Evolutionary conservation across 345 rosid species (phyloP).

Genomic region (Eutrema heterophyllum): DNA sequence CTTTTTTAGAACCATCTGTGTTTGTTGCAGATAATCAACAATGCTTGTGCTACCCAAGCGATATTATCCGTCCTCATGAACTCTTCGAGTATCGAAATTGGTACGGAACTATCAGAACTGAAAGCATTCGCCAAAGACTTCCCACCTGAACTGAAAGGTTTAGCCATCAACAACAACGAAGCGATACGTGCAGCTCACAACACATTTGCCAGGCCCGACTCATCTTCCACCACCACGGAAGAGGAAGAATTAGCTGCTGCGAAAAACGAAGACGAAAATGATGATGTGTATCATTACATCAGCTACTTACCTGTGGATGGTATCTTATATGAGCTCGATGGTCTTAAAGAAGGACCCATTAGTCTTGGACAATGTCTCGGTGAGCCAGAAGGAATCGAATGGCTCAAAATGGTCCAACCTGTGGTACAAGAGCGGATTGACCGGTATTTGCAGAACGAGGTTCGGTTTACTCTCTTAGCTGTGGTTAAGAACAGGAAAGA

Average conservation of each 20-base stretch:
- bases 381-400: conserved; percentile 25
- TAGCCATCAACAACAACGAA: conserved; percentile 36
- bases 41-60: conserved; percentile 32
- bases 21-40: conserved; percentile 33
- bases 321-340: conserved; percentile 30
- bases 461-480: conserved; percentile 32
- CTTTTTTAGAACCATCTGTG: not conserved
- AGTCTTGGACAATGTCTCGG: conserved; percentile 33
- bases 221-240: conserved; percentile 19
- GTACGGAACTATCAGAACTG: conserved; percentile 26
- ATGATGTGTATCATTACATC: conserved; percentile 34
- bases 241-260: conserved; percentile 18
- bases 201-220: conserved; percentile 28
- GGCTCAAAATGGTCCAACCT: conserved; percentile 32
- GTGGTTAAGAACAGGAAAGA: conserved; percentile 34
- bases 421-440: conserved; percentile 31
- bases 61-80: conserved; percentile 31
- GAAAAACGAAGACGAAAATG: conserved; percentile 19
- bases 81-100: conserved; percentile 26
- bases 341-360: conserved; percentile 36
- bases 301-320: conserved; percentile 35
- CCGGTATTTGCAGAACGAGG: conserved; percentile 17
- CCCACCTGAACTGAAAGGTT: conserved; percentile 35
- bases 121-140: conserved; percentile 32
- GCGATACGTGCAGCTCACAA: conserved; percentile 35